These are phyloP conservation scores for Wallacemonas sp. DNA, from an alignment of 208 protist species.

Conservation along the genomic window DNA sequence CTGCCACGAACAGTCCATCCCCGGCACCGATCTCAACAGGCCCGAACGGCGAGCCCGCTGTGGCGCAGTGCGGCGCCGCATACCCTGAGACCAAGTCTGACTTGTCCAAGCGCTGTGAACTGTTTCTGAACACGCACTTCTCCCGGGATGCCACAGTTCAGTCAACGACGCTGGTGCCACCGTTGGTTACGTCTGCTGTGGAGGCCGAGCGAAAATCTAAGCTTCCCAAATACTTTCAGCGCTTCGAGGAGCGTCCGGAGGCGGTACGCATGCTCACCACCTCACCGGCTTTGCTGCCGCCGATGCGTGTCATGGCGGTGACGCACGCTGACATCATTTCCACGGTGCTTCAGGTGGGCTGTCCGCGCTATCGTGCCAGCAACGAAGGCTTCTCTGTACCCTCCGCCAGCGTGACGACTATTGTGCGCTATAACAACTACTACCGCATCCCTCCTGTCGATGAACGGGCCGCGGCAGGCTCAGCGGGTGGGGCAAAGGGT, in stretches of 20 bases:
- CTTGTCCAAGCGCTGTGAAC: constrained; percentile 49
- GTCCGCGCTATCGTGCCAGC: constrained; percentile 46
- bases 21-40: background rate
- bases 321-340: constrained; percentile 79
- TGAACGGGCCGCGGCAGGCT: constrained; percentile 12
- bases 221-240: constrained; percentile 55
- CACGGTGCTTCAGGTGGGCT: constrained; percentile 61
- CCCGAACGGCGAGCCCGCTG: background rate
- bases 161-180: constrained; percentile 30
- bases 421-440: constrained; percentile 73
- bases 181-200: constrained; percentile 29
- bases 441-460: constrained; percentile 49
- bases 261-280: constrained; percentile 1
- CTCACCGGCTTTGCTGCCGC: constrained; percentile 51
- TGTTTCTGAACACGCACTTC: constrained; percentile 55
- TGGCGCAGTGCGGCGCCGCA: constrained; percentile 33
- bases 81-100: constrained; percentile 54
- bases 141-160: background rate
- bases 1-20: background rate
- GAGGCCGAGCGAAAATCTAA: constrained; percentile 31
- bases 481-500: background rate
- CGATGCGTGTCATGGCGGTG: constrained; percentile 67
- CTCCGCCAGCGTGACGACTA: constrained; percentile 73
- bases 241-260: constrained; percentile 3
- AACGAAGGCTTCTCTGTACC: constrained; percentile 64